Conservation (phyloP, 495 filamentous ascomycete species). For the Talaromyces wortmannii region DNA sequence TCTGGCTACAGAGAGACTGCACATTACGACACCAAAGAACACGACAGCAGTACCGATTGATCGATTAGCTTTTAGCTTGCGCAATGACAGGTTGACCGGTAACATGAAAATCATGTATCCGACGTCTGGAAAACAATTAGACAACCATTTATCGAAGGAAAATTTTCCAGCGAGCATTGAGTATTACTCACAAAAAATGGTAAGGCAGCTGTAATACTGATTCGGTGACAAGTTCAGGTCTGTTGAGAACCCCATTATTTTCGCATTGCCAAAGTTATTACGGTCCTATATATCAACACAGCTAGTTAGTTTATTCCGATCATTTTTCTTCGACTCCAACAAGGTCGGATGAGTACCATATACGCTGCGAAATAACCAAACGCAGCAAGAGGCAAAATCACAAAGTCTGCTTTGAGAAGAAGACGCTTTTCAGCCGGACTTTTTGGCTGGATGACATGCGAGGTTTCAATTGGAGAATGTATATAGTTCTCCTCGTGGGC, state of each 20-base stretch:
- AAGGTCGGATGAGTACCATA: not conserved
- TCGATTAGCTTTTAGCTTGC: not conserved
- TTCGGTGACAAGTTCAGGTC: conserved; percentile 28
- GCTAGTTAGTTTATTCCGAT: not conserved
- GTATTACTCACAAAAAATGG: conserved; percentile 32
- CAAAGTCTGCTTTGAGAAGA: not conserved
- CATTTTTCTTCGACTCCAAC: not conserved
- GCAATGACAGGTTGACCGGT: conserved; percentile 21
- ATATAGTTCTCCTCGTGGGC: not conserved
- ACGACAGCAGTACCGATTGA: not conserved
- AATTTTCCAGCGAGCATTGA: not conserved
- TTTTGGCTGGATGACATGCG: not conserved
- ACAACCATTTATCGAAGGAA: too few relatives aligned
- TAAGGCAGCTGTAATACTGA: conserved; percentile 24
- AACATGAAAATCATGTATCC: conserved; percentile 40
- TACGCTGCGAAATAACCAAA: not conserved
- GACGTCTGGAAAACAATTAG: not conserved
- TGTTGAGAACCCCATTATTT: conserved; percentile 31
- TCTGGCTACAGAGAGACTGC: conserved; percentile 28
- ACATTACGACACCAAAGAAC: conserved; percentile 28
- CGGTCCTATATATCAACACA: not conserved
- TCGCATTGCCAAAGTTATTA: conserved; percentile 39
- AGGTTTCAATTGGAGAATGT: not conserved
- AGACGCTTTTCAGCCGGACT: not conserved
- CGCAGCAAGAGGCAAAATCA: not conserved